Conservation (phyloP, 2,329 filamentous ascomycete species). For the Hypomyces rosellus region DNA sequence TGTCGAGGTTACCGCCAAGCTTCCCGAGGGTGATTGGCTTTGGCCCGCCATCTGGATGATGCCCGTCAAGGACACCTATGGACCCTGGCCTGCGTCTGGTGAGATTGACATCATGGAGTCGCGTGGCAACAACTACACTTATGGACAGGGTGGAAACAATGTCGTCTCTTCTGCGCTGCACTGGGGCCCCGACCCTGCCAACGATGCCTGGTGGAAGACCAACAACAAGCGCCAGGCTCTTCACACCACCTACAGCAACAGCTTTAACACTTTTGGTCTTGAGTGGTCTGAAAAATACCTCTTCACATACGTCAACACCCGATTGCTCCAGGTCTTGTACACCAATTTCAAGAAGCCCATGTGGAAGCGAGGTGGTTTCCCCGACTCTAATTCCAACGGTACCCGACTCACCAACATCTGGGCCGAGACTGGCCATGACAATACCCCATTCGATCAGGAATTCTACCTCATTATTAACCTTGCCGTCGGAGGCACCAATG, state of each 20-base stretch:
- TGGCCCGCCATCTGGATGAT: conserved; percentile 94
- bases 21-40: conserved; percentile 76
- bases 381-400: conserved; percentile 56
- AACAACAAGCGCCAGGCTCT: conserved; percentile 70
- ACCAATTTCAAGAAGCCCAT: conserved; percentile 64
- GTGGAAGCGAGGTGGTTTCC: conserved; percentile 64
- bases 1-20: conserved; percentile 70
- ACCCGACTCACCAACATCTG: conserved; percentile 59
- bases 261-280: conserved; percentile 71
- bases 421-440: conserved; percentile 51
- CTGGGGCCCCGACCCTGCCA: conserved; percentile 67
- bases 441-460: conserved; percentile 67
- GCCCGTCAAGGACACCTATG: conserved; percentile 66
- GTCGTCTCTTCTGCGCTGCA: conserved; percentile 73
- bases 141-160: conserved; percentile 72
- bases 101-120: conserved; percentile 81
- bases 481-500: conserved; percentile 71
- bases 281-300: conserved; percentile 87
- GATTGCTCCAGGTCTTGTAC: conserved; percentile 74
- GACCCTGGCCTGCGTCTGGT: conserved; percentile 70
- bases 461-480: conserved; percentile 75
- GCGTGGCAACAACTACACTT: conserved; percentile 75
- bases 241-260: conserved; percentile 64
- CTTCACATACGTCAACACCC: conserved; percentile 79
- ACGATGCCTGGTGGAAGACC: conserved; percentile 78